Base-by-base conservation (phyloP, 2,329 filamentous ascomycete genomes). In the Colletotrichum australisinense region DNA sequence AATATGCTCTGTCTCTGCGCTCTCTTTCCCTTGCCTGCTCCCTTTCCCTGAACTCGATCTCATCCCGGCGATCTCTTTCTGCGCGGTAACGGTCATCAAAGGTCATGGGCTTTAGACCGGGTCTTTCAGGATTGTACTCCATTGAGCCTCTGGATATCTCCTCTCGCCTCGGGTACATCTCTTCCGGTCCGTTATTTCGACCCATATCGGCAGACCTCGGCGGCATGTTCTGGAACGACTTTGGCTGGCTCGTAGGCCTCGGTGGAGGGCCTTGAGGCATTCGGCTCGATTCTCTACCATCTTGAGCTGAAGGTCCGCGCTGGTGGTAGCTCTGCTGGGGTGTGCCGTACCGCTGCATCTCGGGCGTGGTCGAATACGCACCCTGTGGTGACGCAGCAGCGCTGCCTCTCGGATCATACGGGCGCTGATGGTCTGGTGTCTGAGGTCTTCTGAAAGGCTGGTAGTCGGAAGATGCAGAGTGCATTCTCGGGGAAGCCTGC, bases 351-450 rank as follows among this genome's bases (percentile, higher is more conserved):
- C 89, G 87, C 74, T 88, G 87, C 22, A 88, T 79, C 75, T 91
- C 90, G 30, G 89, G 90, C 0, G 90, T 91, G 3, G 89, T 89
- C 7, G 84, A 84, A 75, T 89, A 89, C 52, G 85, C 80, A 67
- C 83, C 84, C 76, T 87, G 83, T 6, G 88, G 88, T 16, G 89
- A 89, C 5, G 84, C 85, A 19, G 84, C 85, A 3, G 83, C 78
- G 74, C 83, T 82, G 28, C 83, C 84, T 77, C 88, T 83, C 52
- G 82, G 83, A 74, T 86, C 86, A 83, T 90, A 90, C 68, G 84
- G 84, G 77, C 89, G 87, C 59, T 88, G 85, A 74, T 92, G 91
- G 57, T 95, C 93, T n/a, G 93, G 93, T 0, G 93, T 95, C 71
- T 93, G 91, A 2, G 93, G 93, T 73, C 93, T 87, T 74, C 92